phyloP scores from a whole-genome alignment of 257 asterid genomes.

The Cordia subcordata region DNA sequence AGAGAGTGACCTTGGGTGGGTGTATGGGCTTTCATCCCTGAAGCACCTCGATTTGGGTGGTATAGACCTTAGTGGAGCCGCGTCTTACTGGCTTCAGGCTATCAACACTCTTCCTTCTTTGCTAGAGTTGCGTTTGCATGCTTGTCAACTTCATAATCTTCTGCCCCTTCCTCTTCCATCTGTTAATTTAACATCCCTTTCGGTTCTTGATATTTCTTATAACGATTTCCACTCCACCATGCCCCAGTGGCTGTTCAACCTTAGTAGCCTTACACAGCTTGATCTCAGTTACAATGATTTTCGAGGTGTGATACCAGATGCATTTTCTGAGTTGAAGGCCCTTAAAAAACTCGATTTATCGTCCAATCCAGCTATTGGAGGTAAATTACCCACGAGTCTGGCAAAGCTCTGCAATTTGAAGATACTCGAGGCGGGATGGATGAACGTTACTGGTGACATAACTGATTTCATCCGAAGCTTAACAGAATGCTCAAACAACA shows the following conservation, averaged over 20 bases:
- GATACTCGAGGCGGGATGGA: too few species aligned
- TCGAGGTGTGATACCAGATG: neutral
- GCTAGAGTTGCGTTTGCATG: neutral
- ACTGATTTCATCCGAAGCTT: neutral
- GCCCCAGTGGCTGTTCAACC: slow-evolving; percentile 20
- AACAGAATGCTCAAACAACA: neutral
- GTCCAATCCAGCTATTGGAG: neutral
- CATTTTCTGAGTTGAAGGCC: neutral
- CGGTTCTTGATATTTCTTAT: neutral
- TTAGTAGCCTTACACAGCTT: slow-evolving; percentile 11
- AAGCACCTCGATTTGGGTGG: slow-evolving; percentile 1
- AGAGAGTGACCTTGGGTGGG: neutral
- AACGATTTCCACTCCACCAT: slow-evolving; percentile 14
- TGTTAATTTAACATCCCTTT: neutral
- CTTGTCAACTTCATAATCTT: neutral
- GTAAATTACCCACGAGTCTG: neutral
- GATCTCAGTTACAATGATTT: neutral
- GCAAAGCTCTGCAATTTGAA: neutral
- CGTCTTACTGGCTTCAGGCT: slow-evolving; percentile 6
- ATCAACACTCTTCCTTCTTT: slow-evolving; percentile 3
- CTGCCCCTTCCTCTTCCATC: neutral
- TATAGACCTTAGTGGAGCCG: neutral
- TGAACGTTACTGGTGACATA: slow-evolving; percentile 13
- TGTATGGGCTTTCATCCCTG: neutral
- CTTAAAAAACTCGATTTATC: neutral